A percentile compares a stretch with the other conserved stretches of the same genome.
Conservation (phyloP, 1,139 yeast genomes). For the Diutina sp. region DNA sequence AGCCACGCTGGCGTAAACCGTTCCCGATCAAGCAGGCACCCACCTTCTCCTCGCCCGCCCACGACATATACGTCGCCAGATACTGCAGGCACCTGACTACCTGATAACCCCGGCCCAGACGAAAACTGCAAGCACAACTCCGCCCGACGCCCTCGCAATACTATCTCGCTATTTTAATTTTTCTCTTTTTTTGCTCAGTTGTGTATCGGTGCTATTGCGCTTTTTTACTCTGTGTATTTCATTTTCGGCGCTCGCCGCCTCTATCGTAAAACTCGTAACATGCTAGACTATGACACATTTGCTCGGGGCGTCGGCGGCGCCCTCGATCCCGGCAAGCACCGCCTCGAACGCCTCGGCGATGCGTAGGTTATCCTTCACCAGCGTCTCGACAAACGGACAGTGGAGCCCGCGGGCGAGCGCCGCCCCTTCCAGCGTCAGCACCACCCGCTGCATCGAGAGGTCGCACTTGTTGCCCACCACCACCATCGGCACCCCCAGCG, state of each 20-base stretch:
- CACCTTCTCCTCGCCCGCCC: too few relatives aligned
- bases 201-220: neutral
- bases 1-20: too few relatives aligned
- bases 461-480: slow-evolving; percentile 82
- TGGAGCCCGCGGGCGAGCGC: slow-evolving; percentile 48
- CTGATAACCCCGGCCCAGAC: too few relatives aligned
- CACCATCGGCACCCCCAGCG: slow-evolving; percentile 54
- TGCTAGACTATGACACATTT: slow-evolving; percentile 22
- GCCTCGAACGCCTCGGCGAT: slow-evolving; percentile 53
- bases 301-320: slow-evolving; percentile 31
- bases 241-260: neutral
- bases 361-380: slow-evolving; percentile 66
- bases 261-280: neutral
- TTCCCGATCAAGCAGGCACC: too few relatives aligned
- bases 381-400: slow-evolving; percentile 68
- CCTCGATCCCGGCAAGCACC: slow-evolving; percentile 62
- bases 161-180: too few relatives aligned
- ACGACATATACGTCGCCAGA: too few relatives aligned
- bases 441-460: slow-evolving; percentile 52
- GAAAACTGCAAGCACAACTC: too few relatives aligned
- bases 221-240: neutral
- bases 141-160: too few relatives aligned
- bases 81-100: too few relatives aligned
- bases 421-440: slow-evolving; percentile 50
- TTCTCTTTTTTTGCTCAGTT: too few relatives aligned